Evolutionary conservation across 2,329 filamentous ascomycete species (phyloP).

Genomic region (Lizonia empirigonia): DNA sequence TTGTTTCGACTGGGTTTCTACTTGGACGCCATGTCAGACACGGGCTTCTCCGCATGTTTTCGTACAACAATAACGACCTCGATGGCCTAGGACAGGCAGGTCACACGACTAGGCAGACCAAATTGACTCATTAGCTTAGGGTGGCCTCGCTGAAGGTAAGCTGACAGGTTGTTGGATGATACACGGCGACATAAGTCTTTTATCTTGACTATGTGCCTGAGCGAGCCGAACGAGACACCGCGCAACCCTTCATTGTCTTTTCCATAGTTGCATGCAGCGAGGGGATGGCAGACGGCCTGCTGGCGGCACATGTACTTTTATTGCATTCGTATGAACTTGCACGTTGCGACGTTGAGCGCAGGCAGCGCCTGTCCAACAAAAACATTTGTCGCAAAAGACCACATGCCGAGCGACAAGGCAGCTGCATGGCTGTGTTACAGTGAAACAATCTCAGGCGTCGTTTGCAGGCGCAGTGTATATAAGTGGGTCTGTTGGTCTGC

Average conservation of each 20-base stretch:
- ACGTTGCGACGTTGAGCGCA: conserved; percentile 10
- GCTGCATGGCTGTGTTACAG: not conserved
- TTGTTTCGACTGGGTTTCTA: not conserved
- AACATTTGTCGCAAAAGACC: not conserved
- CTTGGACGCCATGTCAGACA: conserved; percentile 9
- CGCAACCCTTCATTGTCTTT: conserved; percentile 11
- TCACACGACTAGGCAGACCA: conserved; percentile 1
- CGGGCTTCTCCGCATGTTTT: not conserved
- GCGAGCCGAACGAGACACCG: conserved; percentile 4
- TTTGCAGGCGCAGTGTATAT: conserved; percentile 2
- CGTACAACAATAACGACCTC: conserved; percentile 1
- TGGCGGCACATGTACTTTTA: conserved; percentile 40
- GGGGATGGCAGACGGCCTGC: conserved; percentile 1
- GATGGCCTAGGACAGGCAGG: not conserved
- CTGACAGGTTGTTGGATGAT: conserved; percentile 6
- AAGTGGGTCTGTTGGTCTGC: conserved; percentile 4
- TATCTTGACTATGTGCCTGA: not conserved
- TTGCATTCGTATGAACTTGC: conserved; percentile 39
- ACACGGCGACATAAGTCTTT: not conserved
- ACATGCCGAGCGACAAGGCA: not conserved
- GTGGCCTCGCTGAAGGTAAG: conserved; percentile 2
- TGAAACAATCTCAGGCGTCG: not conserved
- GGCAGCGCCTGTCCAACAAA: not conserved
- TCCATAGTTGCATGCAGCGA: conserved; percentile 8
- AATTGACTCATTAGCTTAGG: conserved; percentile 9